Percentiles rank a stretch among this genome's conserved stretches.
phyloP scores from a whole-genome alignment of 2,329 filamentous ascomycete species.

The Penicillium sp. region DNA sequence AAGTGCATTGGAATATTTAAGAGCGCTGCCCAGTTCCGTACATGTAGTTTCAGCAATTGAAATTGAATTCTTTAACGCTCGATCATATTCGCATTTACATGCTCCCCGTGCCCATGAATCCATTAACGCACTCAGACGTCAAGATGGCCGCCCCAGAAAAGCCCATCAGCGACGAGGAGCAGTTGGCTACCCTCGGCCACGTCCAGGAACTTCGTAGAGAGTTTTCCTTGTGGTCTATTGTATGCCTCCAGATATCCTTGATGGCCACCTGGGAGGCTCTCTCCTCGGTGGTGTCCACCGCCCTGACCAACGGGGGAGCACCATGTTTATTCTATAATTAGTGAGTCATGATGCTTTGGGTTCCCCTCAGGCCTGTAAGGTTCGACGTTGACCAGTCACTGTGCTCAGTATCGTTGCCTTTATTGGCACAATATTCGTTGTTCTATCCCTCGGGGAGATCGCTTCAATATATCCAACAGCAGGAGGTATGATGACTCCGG shows the following conservation, averaged over 20 bases:
- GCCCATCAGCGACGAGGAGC: slow-evolving; percentile 19
- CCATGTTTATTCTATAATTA: slow-evolving; percentile 23
- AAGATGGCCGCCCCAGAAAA: slow-evolving; percentile 14
- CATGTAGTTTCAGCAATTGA: neutral
- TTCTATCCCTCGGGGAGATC: slow-evolving; percentile 42
- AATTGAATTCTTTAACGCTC: neutral
- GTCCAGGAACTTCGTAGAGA: slow-evolving; percentile 32
- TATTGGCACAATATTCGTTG: slow-evolving; percentile 41
- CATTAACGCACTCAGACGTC: neutral
- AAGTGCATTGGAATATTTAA: neutral
- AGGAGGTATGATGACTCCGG: slow-evolving; percentile 11
- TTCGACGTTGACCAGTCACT: neutral
- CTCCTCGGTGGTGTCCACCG: slow-evolving; percentile 45
- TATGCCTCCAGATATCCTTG: slow-evolving; percentile 46
- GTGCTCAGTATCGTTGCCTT: slow-evolving; percentile 41
- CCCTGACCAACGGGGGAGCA: slow-evolving; percentile 47
- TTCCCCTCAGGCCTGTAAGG: neutral
- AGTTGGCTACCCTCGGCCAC: slow-evolving; percentile 21
- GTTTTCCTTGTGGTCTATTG: slow-evolving; percentile 47
- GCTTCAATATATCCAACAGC: slow-evolving; percentile 35
- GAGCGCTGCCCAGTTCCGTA: neutral
- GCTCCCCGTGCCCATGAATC: slow-evolving; percentile 6
- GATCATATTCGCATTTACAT: neutral
- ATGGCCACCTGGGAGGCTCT: slow-evolving; percentile 55
- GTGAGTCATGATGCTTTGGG: slow-evolving; percentile 3